Base-by-base conservation (phyloP, 164 flowering plant genomes). In the Magnolia sinica region DNA sequence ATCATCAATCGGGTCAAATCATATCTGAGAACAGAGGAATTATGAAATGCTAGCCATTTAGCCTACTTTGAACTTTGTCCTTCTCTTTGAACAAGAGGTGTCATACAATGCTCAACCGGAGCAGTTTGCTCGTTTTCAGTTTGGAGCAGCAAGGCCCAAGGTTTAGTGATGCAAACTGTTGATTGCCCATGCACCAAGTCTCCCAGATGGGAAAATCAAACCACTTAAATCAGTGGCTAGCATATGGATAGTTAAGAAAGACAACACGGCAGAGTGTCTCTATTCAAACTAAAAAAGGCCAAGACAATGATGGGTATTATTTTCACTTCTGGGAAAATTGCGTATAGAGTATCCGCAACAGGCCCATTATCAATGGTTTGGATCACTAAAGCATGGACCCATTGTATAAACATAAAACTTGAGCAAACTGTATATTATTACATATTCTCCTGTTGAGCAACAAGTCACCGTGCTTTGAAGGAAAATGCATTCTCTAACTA, bases 1-100 rank as follows among this genome's bases (percentile, higher is more conserved):
- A 96, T 94, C 79, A 96, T 75, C 83, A 96, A 79, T 37, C 99
- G 95, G 64, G 99, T 95, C 82, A 95, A 84, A 84, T 95, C 99
- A 81, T 95, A 95, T 87, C 99, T 95, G 78, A 49, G 16, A 69
- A 20, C 10, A 14, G 3, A 64, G 45, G 45, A 51, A 29, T 61
- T 18, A 22, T 66, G 16, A 74, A 64, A 72, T 45, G 58, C 70
- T 63, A 51, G 23, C 19, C 23, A 7, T 19, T 10, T 63, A 52
- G 23, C 31, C 73, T 1, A 72, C 37, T 50, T 8, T 52, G 24
- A 51, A 22, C 45, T 11, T n/a, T n/a, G n/a, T n/a, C n/a, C n/a
- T n/a, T n/a, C n/a, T n/a, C n/a, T n/a, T 55, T 55, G 13, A 55
- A 1, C 61, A 55, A 55, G 0, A 11, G 0, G n/a, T n/a, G n/a